These are phyloP conservation scores for Magnaporthiopsis rhizophila DNA, from an alignment of 2,329 filamentous ascomycete genomes.

Conservation along the genomic window DNA sequence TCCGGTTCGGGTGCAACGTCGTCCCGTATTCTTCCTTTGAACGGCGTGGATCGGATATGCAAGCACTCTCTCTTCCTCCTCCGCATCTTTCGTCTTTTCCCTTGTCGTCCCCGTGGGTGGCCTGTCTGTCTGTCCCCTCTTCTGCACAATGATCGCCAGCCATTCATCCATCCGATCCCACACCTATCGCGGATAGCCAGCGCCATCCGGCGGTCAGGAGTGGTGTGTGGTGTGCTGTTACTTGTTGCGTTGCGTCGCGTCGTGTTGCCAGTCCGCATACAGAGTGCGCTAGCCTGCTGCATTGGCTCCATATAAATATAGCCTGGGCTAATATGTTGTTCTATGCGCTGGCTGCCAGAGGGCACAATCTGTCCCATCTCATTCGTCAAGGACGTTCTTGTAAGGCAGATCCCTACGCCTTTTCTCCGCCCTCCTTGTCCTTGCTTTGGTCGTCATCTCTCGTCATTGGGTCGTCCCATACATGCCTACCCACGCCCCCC, in stretches of 20 bases:
- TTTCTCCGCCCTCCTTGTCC: not conserved
- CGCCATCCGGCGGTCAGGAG: slow-evolving; percentile 7
- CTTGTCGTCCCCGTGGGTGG: not conserved
- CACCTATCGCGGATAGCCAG: slow-evolving; percentile 15
- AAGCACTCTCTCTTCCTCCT: not conserved
- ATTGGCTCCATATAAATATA: slow-evolving; percentile 14
- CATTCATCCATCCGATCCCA: slow-evolving; percentile 5
- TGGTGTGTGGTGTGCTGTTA: not conserved
- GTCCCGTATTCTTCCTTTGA: not conserved
- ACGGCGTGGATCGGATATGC: not conserved
- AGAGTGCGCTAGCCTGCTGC: slow-evolving; percentile 1
- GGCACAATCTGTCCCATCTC: slow-evolving; percentile 77
- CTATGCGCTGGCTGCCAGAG: slow-evolving; percentile 40
- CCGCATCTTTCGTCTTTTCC: not conserved
- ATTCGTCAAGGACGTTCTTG: slow-evolving; percentile 75
- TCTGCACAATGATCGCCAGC: not conserved
- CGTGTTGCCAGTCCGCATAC: not conserved
- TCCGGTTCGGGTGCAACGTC: not conserved
- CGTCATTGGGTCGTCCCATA: not conserved
- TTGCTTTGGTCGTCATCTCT: not conserved
- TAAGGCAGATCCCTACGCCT: slow-evolving; percentile 38
- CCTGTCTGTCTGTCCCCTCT: not conserved
- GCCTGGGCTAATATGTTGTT: slow-evolving; percentile 31
- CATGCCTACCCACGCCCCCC: not conserved
- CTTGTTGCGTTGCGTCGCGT: not conserved